Percentiles rank a stretch among this genome's conserved stretches.
These are phyloP conservation scores for Cynanchum wilfordii DNA, from an alignment of 257 asterid species.

Conservation along the genomic window DNA sequence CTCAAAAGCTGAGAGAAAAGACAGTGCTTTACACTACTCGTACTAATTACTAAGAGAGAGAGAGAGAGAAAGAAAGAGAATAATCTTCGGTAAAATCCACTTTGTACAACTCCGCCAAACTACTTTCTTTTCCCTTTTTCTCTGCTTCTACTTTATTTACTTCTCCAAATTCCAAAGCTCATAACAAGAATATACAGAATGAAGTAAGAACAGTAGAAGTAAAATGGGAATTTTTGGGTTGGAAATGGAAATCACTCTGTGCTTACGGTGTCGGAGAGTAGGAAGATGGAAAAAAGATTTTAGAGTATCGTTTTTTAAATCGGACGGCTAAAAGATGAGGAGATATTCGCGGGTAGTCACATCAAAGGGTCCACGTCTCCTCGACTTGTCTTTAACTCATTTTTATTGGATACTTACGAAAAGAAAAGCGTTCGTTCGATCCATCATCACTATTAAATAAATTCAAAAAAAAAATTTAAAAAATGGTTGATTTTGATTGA, in stretches of 20 bases:
- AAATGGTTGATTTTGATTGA: not conserved
- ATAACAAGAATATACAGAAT: slow-evolving; percentile 30
- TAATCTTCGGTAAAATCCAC: slow-evolving; percentile 9
- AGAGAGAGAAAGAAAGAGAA: not conserved
- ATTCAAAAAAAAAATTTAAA: not conserved
- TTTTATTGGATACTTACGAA: slow-evolving; percentile 30
- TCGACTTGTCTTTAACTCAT: slow-evolving; percentile 8
- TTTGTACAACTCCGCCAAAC: slow-evolving; percentile 17
- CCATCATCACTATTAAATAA: not conserved
- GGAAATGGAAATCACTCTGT: slow-evolving; percentile 6
- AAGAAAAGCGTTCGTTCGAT: slow-evolving; percentile 4
- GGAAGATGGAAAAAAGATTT: not conserved
- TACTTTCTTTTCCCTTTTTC: slow-evolving; percentile 5
- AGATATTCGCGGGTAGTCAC: slow-evolving; percentile 38
- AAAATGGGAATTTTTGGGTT: not conserved
- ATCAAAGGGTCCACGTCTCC: slow-evolving; percentile 22
- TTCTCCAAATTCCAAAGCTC: slow-evolving; percentile 16
- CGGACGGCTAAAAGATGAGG: slow-evolving; percentile 39
- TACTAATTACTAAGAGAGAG: not conserved
- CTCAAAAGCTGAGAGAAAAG: slow-evolving; percentile 14
- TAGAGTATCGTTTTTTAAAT: no score
- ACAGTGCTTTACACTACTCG: not conserved
- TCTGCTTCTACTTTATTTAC: not conserved
- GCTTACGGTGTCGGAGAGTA: not conserved
- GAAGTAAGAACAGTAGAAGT: not conserved